Conservation (phyloP, 2,329 filamentous ascomycete species). For the Paracamarosporium sp. region DNA sequence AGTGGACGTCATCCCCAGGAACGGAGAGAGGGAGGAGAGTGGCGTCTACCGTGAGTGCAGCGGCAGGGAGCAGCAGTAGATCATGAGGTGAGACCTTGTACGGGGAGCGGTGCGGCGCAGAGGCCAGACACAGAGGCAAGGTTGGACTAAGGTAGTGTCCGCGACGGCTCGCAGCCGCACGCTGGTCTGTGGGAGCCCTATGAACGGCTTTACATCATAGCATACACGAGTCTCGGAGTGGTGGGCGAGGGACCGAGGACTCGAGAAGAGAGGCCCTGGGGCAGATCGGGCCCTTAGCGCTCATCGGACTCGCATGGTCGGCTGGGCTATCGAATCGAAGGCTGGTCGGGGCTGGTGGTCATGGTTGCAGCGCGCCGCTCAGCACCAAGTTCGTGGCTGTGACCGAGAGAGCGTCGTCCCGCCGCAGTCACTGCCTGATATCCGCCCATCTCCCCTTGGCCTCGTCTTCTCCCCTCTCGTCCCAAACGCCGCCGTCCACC, state of each 20-base stretch:
- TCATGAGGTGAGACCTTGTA: neutral
- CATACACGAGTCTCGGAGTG: neutral
- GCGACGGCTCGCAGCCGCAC: slow-evolving; percentile 3
- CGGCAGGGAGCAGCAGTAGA: slow-evolving; percentile 47
- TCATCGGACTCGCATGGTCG: slow-evolving; percentile 3
- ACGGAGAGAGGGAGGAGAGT: slow-evolving; percentile 91
- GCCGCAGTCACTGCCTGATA: slow-evolving; percentile 1
- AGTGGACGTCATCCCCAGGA: neutral
- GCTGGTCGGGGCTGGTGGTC: slow-evolving; percentile 6
- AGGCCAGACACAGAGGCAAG: neutral
- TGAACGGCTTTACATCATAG: slow-evolving; percentile 1
- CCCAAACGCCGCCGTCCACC: neutral
- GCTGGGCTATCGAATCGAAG: slow-evolving; percentile 4
- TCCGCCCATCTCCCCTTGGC: neutral
- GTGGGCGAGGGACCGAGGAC: neutral
- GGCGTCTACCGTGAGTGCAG: slow-evolving; percentile 95
- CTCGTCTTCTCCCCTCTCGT: neutral
- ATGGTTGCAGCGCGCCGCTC: slow-evolving; percentile 8
- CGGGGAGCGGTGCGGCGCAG: neutral
- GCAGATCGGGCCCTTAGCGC: slow-evolving; percentile 1
- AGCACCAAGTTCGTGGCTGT: slow-evolving; percentile 9
- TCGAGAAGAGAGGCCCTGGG: neutral
- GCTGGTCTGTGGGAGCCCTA: slow-evolving; percentile 7
- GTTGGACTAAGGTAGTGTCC: slow-evolving; percentile 5
- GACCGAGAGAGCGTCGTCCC: neutral